Percentiles rank a stretch among this genome's conserved stretches.
Evolutionary conservation across 768 basidiomycete genomes (phyloP).

Genomic region (Rhodocollybia butyracea): DNA sequence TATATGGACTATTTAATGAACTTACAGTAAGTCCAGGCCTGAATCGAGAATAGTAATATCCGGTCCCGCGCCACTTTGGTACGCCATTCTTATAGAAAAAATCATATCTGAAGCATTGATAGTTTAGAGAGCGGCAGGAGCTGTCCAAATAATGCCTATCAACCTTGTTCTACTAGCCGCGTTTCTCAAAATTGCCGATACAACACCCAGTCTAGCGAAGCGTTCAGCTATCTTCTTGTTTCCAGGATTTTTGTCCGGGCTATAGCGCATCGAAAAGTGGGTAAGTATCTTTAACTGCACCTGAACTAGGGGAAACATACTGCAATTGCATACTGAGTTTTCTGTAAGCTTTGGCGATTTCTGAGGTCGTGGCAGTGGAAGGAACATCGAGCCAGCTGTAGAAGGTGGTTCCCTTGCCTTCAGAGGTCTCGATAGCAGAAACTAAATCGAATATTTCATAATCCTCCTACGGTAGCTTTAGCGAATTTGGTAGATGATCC

Average conservation of each 20-base stretch:
- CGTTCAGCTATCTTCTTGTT: conserved; percentile 81
- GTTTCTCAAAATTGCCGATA: conserved; percentile 78
- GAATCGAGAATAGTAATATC: conserved; percentile 96
- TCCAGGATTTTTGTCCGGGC: conserved; percentile 94
- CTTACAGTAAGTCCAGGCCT: conserved; percentile 85
- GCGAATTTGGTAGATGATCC: background rate
- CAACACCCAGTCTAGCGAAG: conserved; percentile 88
- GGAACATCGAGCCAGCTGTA: conserved; percentile 91
- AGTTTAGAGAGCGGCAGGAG: background rate
- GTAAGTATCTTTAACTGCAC: conserved; percentile 1
- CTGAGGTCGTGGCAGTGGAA: conserved; percentile 63
- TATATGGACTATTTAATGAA: conserved; percentile 20
- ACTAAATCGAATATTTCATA: conserved; percentile 97
- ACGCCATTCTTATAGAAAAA: conserved; percentile 98
- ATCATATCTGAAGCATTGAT: conserved; percentile 59
- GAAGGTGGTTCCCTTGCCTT: conserved; percentile 94
- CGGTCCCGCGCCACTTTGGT: conserved; percentile 93
- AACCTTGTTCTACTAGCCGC: conserved; percentile 74
- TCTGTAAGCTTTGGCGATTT: conserved; percentile 88
- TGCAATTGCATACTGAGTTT: conserved; percentile 89
- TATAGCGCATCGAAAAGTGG: conserved; percentile 24
- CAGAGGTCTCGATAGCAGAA: conserved; percentile 70
- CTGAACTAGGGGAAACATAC: conserved; percentile 44
- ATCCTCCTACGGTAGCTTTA: conserved; percentile 60
- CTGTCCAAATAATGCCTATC: conserved; percentile 21